A percentile compares a stretch with the other conserved stretches of the same genome.
Conservation (phyloP, 164 flowering plant genomes). For the Magnolia officinalis region DNA sequence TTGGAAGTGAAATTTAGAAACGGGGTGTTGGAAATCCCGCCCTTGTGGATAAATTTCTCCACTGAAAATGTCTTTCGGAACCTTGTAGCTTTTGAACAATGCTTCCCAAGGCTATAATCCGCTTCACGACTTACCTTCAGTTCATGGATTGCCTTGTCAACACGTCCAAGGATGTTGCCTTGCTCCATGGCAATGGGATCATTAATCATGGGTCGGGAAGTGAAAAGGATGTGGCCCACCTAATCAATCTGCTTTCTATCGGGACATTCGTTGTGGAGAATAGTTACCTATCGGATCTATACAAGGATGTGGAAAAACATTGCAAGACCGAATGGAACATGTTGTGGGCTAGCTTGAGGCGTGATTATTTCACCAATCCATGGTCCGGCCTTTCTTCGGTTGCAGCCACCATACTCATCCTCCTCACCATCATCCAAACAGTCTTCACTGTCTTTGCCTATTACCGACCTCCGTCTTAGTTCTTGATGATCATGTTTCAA, state of each 20-base stretch:
- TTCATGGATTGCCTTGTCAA: too few species aligned
- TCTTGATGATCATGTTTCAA: too few species aligned
- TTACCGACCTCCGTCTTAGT: too few species aligned
- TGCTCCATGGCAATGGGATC: not conserved
- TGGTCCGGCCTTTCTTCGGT: too few species aligned
- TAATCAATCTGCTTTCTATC: not conserved
- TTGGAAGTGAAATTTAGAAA: not conserved
- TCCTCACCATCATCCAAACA: too few species aligned
- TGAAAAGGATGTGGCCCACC: not conserved
- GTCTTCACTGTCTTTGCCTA: too few species aligned
- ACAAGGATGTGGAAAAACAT: not conserved
- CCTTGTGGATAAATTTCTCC: not conserved
- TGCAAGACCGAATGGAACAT: too few species aligned
- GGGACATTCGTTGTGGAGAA: not conserved
- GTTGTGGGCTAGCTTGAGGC: too few species aligned
- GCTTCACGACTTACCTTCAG: too few species aligned
- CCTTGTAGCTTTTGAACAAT: not conserved
- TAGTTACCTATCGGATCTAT: not conserved
- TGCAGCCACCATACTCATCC: too few species aligned
- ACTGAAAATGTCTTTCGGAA: not conserved
- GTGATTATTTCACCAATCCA: too few species aligned
- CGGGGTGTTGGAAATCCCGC: not conserved
- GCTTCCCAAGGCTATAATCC: not conserved
- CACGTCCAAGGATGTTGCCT: too few species aligned
- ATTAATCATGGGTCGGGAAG: not conserved